These are phyloP conservation scores for Adansonia grandidieri DNA, from an alignment of 441 rosid species.

Conservation along the genomic window DNA sequence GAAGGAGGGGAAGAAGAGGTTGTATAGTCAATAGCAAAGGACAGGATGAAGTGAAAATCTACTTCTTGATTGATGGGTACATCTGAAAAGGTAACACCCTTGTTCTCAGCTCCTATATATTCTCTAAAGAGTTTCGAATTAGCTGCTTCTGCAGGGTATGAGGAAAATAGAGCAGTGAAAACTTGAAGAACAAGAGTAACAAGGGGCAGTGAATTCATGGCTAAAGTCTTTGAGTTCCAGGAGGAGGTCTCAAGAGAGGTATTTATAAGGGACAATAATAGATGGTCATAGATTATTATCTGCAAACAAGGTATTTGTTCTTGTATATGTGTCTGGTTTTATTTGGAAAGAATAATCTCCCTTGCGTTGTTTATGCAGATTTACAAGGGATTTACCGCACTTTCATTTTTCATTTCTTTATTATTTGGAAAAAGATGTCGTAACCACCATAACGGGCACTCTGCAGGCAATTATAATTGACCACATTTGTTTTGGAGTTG, in stretches of 20 bases:
- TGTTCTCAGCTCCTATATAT: slow-evolving; percentile 63
- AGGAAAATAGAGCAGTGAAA: slow-evolving; percentile 15
- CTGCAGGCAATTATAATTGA: background rate
- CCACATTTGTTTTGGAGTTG: background rate
- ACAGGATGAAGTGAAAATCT: slow-evolving; percentile 63
- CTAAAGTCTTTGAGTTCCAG: background rate
- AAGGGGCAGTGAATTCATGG: slow-evolving; percentile 7
- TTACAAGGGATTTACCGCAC: background rate
- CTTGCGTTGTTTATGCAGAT: background rate
- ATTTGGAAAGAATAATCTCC: background rate
- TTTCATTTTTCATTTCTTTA: no score
- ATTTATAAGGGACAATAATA: background rate
- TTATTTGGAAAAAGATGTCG: no score
- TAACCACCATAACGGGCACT: background rate
- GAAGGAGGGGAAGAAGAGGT: slow-evolving; percentile 35
- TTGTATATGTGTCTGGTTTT: background rate
- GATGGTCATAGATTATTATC: background rate
- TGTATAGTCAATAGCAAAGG: slow-evolving; percentile 60
- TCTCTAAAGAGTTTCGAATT: slow-evolving; percentile 62
- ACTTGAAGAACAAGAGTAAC: background rate
- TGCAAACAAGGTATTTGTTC: background rate
- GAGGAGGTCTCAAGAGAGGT: background rate
- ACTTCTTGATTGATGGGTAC: slow-evolving; percentile 50
- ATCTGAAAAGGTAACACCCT: slow-evolving; percentile 46
- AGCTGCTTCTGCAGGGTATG: slow-evolving; percentile 29